Evolutionary conservation across 345 rosid genomes (phyloP), one percentile per base, ranked within the genome.

Genomic region (Citrus inodora): DNA sequence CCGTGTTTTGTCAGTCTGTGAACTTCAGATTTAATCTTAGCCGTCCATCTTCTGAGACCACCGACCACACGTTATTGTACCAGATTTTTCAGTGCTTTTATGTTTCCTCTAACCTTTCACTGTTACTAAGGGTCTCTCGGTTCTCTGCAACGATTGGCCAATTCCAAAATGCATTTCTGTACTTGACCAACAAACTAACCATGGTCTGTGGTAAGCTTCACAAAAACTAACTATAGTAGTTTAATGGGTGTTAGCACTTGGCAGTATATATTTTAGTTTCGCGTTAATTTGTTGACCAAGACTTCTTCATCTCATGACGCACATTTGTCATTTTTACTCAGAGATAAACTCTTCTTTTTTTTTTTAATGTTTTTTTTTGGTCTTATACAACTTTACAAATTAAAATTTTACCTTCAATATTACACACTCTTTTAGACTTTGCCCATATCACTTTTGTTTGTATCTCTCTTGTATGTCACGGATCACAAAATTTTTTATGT

Each of bases 21-120:
- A 28, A 56, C 27, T 6, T 73, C 21, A 19, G 71, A 68, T 38
- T 73, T 11, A 28, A 80, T 77, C 74, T 35, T 33, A 78, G 58
- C 77, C 77, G 71, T 75, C 28, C 10, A 83, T 80, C 62, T n/a
- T 13, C 33, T n/a, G 3, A 24, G 55, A 30, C 32, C 32, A 27
- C 32, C 58, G 14, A 5, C 71, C 67, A 19, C 70, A 16, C 27
- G 74, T 40, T 67, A 16, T 51, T 27, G 35, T 73, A 13, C n/a
- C 0, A 68, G 79, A 77, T 69, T 69, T 80, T 53, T 64, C 42
- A 1, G 30, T 2, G 40, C 78, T 72, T 79, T 72, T 51, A 1
- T 77, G 79, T 83, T 70, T 38, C 4, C 4, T 55, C 80, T 38
- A 51, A 62, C 56, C 68, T 73, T 76, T 68, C 85, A 55, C 82